A percentile compares a stretch with the other conserved stretches of the same genome.
These are phyloP conservation scores for Trichoderma erinaceum DNA, from an alignment of 495 filamentous ascomycete genomes.

Conservation along the genomic window DNA sequence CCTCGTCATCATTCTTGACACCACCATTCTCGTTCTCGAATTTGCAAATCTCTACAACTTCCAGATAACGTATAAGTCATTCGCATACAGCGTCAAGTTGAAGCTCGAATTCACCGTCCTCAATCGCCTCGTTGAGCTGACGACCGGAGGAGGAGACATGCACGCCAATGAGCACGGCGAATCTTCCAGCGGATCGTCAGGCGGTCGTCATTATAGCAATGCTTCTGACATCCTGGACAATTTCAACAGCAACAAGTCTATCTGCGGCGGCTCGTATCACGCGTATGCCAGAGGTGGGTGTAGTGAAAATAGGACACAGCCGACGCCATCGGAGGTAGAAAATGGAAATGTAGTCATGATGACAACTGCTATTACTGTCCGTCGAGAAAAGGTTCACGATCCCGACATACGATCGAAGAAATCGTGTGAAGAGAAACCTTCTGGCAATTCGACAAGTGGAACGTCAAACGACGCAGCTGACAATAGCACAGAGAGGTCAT, in stretches of 20 bases:
- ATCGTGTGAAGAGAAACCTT: background rate
- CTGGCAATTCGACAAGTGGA: background rate
- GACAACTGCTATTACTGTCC: conserved; percentile 2
- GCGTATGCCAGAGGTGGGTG: conserved; percentile 4
- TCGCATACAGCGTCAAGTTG: conserved; percentile 59
- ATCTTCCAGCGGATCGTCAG: background rate
- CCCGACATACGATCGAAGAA: background rate
- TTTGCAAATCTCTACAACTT: conserved; percentile 48
- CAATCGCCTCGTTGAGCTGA: conserved; percentile 40
- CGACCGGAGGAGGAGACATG: background rate
- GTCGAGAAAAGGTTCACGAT: background rate
- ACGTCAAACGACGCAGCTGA: background rate
- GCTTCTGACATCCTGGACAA: background rate
- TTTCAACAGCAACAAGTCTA: background rate
- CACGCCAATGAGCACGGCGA: background rate
- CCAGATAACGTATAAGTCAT: conserved; percentile 51
- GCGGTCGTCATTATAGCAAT: background rate
- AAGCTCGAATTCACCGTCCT: conserved; percentile 59
- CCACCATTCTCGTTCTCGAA: conserved; percentile 44
- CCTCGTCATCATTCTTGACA: conserved; percentile 30
- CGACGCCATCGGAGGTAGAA: background rate
- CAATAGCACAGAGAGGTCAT: background rate
- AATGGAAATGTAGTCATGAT: background rate
- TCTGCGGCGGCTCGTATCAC: conserved; percentile 3
- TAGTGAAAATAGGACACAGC: background rate